Conservation (phyloP, 2,329 filamentous ascomycete genomes). For the Colletotrichum plurivorum region DNA sequence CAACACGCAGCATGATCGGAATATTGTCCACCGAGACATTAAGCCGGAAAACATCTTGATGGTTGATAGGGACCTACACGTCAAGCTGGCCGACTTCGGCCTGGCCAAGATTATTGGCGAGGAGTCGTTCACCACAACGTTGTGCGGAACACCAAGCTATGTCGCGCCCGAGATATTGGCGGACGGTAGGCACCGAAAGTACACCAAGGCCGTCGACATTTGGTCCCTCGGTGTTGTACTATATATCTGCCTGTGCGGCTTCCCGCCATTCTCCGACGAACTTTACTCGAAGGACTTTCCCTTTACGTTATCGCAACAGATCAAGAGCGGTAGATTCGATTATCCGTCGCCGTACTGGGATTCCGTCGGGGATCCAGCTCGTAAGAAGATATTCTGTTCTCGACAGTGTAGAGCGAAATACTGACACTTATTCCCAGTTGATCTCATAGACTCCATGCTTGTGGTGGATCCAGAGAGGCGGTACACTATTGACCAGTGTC, state of each 20-base stretch:
- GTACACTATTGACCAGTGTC: slow-evolving; percentile 90
- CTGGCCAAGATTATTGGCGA: slow-evolving; percentile 99
- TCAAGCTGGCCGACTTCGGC: slow-evolving; percentile 97
- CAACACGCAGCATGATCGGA: slow-evolving; percentile 84
- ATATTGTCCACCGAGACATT: slow-evolving; percentile 97
- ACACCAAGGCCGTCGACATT: slow-evolving; percentile 94
- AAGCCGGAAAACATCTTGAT: slow-evolving; percentile 97
- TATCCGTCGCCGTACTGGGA: slow-evolving; percentile 99
- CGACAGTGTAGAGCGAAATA: not conserved
- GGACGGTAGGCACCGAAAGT: slow-evolving; percentile 84
- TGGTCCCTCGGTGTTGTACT: slow-evolving; percentile 98
- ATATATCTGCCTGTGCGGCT: slow-evolving; percentile 97
- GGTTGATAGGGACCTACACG: slow-evolving; percentile 84
- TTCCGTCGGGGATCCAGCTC: slow-evolving; percentile 84
- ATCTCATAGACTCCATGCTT: slow-evolving; percentile 95
- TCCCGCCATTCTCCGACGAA: slow-evolving; percentile 97
- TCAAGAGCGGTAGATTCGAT: slow-evolving; percentile 89
- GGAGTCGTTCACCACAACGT: slow-evolving; percentile 95
- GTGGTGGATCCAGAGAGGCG: slow-evolving; percentile 87
- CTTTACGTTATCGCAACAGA: slow-evolving; percentile 89
- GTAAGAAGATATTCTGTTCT: slow-evolving; percentile 60
- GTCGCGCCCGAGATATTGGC: slow-evolving; percentile 96
- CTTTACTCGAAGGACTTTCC: slow-evolving; percentile 86
- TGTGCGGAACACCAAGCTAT: slow-evolving; percentile 97
- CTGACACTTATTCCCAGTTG: slow-evolving; percentile 63